Percentiles rank a stretch among this genome's conserved stretches.
Conservation (phyloP, 2,329 filamentous ascomycete genomes). For the Rutstroemia sp. region DNA sequence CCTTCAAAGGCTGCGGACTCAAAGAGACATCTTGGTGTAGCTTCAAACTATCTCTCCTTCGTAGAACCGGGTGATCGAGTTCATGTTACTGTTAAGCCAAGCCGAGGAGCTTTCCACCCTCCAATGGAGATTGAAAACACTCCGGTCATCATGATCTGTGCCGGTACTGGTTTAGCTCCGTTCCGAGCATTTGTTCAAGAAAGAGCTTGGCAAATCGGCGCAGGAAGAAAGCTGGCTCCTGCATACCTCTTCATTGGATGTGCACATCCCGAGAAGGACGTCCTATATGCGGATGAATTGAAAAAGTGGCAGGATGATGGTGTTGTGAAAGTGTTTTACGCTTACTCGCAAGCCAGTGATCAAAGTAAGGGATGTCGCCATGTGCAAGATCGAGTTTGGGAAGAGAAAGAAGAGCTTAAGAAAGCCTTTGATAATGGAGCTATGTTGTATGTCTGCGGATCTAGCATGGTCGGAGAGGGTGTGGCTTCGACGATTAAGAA, state of each 20-base stretch:
- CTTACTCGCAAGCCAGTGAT: slow-evolving; percentile 1
- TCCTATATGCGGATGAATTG: slow-evolving; percentile 36
- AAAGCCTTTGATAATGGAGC: slow-evolving; percentile 9
- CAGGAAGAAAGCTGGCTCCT: slow-evolving; percentile 9
- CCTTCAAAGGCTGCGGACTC: slow-evolving; percentile 33
- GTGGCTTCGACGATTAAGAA: slow-evolving; percentile 7
- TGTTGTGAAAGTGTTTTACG: slow-evolving; percentile 8
- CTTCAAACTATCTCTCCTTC: slow-evolving; percentile 40
- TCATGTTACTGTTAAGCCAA: slow-evolving; percentile 34
- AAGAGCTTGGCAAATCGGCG: slow-evolving; percentile 3
- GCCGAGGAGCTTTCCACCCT: slow-evolving; percentile 28
- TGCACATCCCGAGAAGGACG: slow-evolving; percentile 34
- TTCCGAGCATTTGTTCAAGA: slow-evolving; percentile 29
- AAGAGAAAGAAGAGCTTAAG: slow-evolving; percentile 7
- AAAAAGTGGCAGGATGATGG: slow-evolving; percentile 17
- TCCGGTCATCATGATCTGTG: slow-evolving; percentile 29
- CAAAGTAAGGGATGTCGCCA: slow-evolving; percentile 5
- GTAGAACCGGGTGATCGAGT: slow-evolving; percentile 32
- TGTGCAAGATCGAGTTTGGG: slow-evolving; percentile 13
- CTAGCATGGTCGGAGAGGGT: slow-evolving; percentile 6
- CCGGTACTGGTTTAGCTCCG: slow-evolving; percentile 29
- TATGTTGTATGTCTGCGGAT: slow-evolving; percentile 12
- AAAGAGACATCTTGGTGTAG: slow-evolving; percentile 36
- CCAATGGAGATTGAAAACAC: slow-evolving; percentile 23
- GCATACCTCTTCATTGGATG: slow-evolving; percentile 43